Conservation (phyloP, 2,329 filamentous ascomycete species). For the Fusarium caatingaense region DNA sequence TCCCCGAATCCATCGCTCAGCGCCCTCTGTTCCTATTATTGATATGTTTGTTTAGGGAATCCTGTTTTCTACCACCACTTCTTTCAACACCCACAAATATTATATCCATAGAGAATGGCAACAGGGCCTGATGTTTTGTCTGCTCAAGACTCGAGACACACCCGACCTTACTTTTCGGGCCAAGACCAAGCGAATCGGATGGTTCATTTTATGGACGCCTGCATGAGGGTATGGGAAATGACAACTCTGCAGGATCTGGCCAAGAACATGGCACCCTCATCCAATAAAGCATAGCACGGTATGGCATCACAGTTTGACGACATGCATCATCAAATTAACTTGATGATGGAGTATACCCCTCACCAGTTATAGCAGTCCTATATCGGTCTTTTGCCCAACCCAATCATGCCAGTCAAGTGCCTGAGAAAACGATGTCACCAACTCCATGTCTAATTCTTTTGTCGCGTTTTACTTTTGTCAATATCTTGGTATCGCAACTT, state of each 20-base stretch:
- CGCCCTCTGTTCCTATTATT: conserved; percentile 27
- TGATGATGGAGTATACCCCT: conserved; percentile 6
- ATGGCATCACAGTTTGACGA: conserved; percentile 2
- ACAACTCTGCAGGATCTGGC: conserved; percentile 15
- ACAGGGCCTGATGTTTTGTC: not conserved
- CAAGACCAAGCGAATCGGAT: not conserved
- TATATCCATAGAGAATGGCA: conserved; percentile 5
- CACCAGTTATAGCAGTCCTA: not conserved
- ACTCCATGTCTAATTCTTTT: conserved; percentile 7
- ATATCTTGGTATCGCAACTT: conserved; percentile 1
- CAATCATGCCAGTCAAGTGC: conserved; percentile 35
- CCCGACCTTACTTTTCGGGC: not conserved
- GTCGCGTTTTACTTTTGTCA: conserved; percentile 24
- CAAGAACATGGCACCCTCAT: not conserved
- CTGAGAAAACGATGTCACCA: conserved; percentile 23
- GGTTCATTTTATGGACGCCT: not conserved
- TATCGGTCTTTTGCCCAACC: conserved; percentile 8
- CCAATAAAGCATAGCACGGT: not conserved
- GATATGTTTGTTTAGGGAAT: not conserved
- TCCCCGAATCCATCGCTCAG: conserved; percentile 25
- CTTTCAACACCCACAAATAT: not conserved
- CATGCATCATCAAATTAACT: not conserved
- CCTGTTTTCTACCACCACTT: conserved; percentile 4
- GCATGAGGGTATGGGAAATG: conserved; percentile 8
- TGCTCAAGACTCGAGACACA: conserved; percentile 5